Conservation (phyloP, 495 filamentous ascomycete genomes). For the Xylaria grammica region DNA sequence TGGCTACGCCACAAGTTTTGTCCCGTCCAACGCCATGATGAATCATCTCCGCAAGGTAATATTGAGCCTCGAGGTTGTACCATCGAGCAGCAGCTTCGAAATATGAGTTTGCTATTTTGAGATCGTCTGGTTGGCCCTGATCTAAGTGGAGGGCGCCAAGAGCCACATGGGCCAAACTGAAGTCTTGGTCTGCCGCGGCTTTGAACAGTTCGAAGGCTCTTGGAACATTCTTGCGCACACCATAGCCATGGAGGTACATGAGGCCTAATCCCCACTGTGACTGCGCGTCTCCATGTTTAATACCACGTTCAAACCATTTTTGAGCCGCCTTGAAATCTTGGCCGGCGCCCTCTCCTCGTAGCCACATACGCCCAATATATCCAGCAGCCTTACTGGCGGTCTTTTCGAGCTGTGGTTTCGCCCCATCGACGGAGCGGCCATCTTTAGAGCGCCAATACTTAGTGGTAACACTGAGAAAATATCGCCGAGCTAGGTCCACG, state of each 20-base stretch:
- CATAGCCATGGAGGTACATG: constrained; percentile 86
- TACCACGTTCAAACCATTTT: constrained; percentile 86
- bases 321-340: constrained; percentile 77
- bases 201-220: constrained; percentile 83
- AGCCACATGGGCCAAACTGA: constrained; percentile 79
- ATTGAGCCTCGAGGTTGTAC: constrained; percentile 89
- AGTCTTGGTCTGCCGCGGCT: constrained; percentile 82
- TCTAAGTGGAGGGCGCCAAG: constrained; percentile 88
- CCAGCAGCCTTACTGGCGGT: constrained; percentile 88
- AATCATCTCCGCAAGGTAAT: constrained; percentile 91
- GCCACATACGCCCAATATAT: constrained; percentile 89
- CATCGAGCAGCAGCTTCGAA: constrained; percentile 93
- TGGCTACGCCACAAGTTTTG: constrained; percentile 77
- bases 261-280: constrained; percentile 87
- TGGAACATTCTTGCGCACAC: constrained; percentile 72
- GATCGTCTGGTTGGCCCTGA: constrained; percentile 74
- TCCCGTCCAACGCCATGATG: constrained; percentile 82
- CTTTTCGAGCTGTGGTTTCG: constrained; percentile 70
- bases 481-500: constrained; percentile 73
- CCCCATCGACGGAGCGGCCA: constrained; percentile 47
- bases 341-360: constrained; percentile 87
- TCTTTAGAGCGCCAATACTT: constrained; percentile 81
- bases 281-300: constrained; percentile 77
- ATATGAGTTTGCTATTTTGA: constrained; percentile 73
- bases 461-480: constrained; percentile 81